Conservation (phyloP, 1,139 yeast genomes). For the Yamadazyma triangularis region DNA sequence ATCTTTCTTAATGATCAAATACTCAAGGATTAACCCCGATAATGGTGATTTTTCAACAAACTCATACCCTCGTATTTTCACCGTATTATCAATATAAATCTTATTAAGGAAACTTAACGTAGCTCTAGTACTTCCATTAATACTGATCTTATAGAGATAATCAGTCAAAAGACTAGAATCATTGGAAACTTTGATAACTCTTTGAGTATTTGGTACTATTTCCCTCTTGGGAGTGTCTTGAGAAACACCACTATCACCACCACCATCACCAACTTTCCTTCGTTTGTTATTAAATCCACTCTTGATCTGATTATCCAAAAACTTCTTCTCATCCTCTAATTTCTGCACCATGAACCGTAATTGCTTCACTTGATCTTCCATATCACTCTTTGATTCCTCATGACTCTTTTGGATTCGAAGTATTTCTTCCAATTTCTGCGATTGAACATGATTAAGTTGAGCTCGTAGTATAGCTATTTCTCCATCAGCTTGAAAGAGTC, state of each 20-base stretch:
- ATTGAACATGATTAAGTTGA: constrained; percentile 49
- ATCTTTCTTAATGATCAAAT: constrained; percentile 37
- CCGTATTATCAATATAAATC: constrained; percentile 35
- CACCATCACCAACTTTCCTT: constrained; percentile 1
- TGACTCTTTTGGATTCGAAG: constrained; percentile 34
- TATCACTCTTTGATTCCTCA: constrained; percentile 22
- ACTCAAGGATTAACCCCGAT: constrained; percentile 28
- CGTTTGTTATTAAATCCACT: constrained; percentile 3
- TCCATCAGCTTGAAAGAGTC: constrained; percentile 56
- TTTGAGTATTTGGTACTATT: constrained; percentile 5
- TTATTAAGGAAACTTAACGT: constrained; percentile 48
- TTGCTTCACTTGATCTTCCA: constrained; percentile 38
- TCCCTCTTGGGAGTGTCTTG: too few species aligned
- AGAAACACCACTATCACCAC: constrained; percentile 13
- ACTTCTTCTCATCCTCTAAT: constrained; percentile 68
- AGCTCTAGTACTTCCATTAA: constrained; percentile 48
- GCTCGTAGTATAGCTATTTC: constrained; percentile 73
- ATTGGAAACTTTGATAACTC: constrained; percentile 23
- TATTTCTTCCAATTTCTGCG: constrained; percentile 41
- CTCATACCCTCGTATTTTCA: constrained; percentile 26
- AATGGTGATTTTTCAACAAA: constrained; percentile 28
- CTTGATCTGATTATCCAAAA: constrained; percentile 44
- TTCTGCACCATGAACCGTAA: constrained; percentile 46
- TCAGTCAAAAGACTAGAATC: constrained; percentile 35
- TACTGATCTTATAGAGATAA: constrained; percentile 33